Base-by-base conservation (phyloP, 2,329 filamentous ascomycete genomes). In the Fusarium staphyleae region DNA sequence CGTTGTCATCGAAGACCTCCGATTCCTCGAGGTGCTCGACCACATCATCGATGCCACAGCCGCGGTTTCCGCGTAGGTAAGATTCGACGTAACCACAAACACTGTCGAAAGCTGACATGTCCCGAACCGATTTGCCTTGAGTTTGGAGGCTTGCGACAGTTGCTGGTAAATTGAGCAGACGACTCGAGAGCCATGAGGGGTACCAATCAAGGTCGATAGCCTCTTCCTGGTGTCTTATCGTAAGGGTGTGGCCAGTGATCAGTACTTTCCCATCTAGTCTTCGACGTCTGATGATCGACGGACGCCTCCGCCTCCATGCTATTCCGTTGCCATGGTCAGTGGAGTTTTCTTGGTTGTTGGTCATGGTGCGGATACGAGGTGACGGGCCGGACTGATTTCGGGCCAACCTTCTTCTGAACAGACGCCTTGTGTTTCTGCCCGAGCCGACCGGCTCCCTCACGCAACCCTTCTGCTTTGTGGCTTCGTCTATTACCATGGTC, bases 121-220 rank as follows among this genome's bases (percentile, higher is more conserved):
- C 37, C 15, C 22, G 37, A 41, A 41, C 22, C 13, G 37, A 41
- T 29, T 41, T 19, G 10, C 37, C 37, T 29, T 41, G 37, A 28
- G 18, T 41, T 22, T 19, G 19, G 37, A 41, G 37, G 37, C 37
- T 41, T 28, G 37, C 22, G 14, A 41, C 19, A 24, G 37, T 15
- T 16, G 24, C 12, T 28, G 37, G 22, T 28, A 41, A 41, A 13
- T 41, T 26, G 37, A 41, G 37, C 18, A 41, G 37, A 28, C 37
- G 37, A 14, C 37, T 41, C 18, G 37, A 41, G 22, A 41, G 37
- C 37, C 37, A 41, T 14, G 37, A 41, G 22, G 19, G 13, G 18
- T 41, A 29, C 37, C 37, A 41, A 14, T 41, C 37, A 19, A 41
- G 37, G 14, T 41, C 37, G 29, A 41, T 29, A 41, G 19, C 18